These are phyloP conservation scores for Botrytis fragariae DNA, from an alignment of 2,329 filamentous ascomycete genomes.

Conservation along the genomic window DNA sequence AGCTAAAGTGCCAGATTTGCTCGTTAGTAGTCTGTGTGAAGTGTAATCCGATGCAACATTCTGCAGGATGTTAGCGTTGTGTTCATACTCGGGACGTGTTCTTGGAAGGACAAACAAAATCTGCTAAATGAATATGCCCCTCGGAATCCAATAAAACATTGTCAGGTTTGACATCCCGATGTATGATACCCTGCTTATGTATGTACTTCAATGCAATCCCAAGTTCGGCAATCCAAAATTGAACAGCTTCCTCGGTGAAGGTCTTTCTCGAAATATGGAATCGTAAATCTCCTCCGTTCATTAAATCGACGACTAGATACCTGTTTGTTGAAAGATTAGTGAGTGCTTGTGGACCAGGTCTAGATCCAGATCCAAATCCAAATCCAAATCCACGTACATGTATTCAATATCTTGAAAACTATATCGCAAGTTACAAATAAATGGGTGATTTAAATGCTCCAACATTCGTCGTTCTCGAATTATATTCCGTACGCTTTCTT, in stretches of 20 bases:
- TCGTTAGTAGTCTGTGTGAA: constrained; percentile 78
- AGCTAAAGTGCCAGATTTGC: constrained; percentile 93
- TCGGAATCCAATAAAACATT: constrained; percentile 86
- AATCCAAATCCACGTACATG: constrained; percentile 60
- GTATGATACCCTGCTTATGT: constrained; percentile 82
- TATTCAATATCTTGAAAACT: constrained; percentile 99
- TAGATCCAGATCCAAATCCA: background rate
- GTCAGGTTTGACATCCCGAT: constrained; percentile 88
- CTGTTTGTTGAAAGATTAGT: constrained; percentile 40
- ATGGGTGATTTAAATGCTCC: constrained; percentile 95
- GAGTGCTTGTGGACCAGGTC: background rate
- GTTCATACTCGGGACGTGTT: constrained; percentile 9
- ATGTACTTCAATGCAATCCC: constrained; percentile 88
- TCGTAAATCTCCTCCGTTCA: constrained; percentile 94
- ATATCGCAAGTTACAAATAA: constrained; percentile 97
- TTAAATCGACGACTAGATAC: constrained; percentile 93
- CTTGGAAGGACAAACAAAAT: constrained; percentile 70
- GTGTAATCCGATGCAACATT: constrained; percentile 95
- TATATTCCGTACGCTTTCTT: constrained; percentile 96
- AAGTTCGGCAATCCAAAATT: constrained; percentile 95
- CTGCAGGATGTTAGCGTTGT: constrained; percentile 50
- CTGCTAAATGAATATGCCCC: constrained; percentile 93
- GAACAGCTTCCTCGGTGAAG: constrained; percentile 94
- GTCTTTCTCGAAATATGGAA: constrained; percentile 98
- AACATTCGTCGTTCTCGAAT: constrained; percentile 97